Evolutionary conservation across 2,329 filamentous ascomycete species (phyloP).

Genomic region (Aspergillus costaricaensis): DNA sequence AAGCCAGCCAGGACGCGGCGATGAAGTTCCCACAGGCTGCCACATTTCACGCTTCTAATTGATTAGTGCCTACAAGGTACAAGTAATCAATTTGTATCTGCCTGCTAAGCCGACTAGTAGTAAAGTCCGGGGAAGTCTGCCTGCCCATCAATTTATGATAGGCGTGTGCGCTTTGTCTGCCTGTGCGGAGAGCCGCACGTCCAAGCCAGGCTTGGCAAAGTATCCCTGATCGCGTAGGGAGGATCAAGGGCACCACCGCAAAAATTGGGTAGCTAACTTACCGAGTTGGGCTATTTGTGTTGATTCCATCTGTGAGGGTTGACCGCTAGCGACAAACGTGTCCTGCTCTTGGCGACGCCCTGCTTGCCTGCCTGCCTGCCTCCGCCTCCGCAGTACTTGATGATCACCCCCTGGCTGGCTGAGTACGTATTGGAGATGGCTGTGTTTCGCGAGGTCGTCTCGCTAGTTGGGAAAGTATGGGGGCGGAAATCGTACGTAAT

Average conservation of each 20-base stretch:
- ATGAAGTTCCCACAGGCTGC: neutral
- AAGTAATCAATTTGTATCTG: neutral
- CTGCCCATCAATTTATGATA: neutral
- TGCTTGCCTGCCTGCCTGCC: neutral
- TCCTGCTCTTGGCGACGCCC: neutral
- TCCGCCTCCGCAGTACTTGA: neutral
- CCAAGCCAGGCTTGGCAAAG: neutral
- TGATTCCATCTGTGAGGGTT: neutral
- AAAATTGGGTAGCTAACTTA: neutral
- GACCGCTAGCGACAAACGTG: neutral
- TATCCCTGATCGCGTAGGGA: neutral
- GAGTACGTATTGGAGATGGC: neutral
- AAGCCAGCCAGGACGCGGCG: neutral
- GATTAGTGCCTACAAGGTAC: neutral
- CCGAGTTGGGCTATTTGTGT: neutral
- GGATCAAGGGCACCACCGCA: neutral
- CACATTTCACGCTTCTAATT: neutral
- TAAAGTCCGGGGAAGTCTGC: neutral
- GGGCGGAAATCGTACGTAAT: neutral
- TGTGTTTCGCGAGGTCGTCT: neutral
- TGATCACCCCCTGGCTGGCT: neutral
- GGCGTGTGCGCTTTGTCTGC: neutral
- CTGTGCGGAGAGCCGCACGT: neutral
- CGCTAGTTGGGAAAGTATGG: neutral
- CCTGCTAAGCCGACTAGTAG: neutral